Evolutionary conservation across 2,329 filamentous ascomycete genomes (phyloP).

Genomic region (Colletotrichum scovillei): DNA sequence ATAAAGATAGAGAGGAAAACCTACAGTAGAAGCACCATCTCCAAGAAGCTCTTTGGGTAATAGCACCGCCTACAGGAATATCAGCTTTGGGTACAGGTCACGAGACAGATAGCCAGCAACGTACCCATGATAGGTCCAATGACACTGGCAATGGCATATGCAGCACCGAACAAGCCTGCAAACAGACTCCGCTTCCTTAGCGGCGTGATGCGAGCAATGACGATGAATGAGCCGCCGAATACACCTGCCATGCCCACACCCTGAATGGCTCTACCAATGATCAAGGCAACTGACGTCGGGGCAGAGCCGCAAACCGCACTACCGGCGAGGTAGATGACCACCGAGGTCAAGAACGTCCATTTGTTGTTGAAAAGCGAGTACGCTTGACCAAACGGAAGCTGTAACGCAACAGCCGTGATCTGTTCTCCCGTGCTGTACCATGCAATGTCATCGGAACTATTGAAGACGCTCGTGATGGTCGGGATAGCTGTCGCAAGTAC

Average conservation of each 20-base stretch:
- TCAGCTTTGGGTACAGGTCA: background rate
- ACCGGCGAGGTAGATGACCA: conserved; percentile 40
- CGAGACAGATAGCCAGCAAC: background rate
- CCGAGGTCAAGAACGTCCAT: conserved; percentile 38
- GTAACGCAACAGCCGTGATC: conserved; percentile 40
- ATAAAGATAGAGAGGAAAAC: background rate
- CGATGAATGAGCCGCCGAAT: conserved; percentile 47
- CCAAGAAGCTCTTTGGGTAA: conserved; percentile 48
- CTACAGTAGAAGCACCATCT: conserved; percentile 51
- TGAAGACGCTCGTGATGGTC: conserved; percentile 46
- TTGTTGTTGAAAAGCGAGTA: conserved; percentile 45
- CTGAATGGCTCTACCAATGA: conserved; percentile 49
- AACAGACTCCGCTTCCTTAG: conserved; percentile 46
- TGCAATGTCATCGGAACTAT: conserved; percentile 54
- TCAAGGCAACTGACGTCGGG: conserved; percentile 46
- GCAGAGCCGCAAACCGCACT: conserved; percentile 40
- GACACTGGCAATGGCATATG: conserved; percentile 50
- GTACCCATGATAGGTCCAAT: conserved; percentile 40
- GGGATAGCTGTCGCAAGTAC: conserved; percentile 51
- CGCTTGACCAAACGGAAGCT: conserved; percentile 42
- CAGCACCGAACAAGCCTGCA: conserved; percentile 50
- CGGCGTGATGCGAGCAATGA: conserved; percentile 52
- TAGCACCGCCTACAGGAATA: conserved; percentile 43
- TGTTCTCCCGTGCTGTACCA: conserved; percentile 45
- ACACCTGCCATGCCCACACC: conserved; percentile 49